Base-by-base conservation (phyloP, 345 rosid genomes). In the Anacardium occidentale region DNA sequence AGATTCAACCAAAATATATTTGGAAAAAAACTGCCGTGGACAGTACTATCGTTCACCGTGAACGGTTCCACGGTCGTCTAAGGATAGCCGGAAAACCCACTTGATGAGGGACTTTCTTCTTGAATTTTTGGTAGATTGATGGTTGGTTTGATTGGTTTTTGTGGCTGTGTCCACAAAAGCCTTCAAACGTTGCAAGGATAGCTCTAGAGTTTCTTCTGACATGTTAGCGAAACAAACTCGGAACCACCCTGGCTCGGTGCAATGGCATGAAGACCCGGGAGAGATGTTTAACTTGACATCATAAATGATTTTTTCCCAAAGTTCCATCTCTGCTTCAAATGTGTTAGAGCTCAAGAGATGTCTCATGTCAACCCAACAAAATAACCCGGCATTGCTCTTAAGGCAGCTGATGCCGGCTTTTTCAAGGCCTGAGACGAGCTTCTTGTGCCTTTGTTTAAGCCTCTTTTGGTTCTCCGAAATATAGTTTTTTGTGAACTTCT, bases 361-460 rank as follows among this genome's bases (percentile, higher is more conserved):
- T 65, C 87, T 83, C 94, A 91, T 91, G 83, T 91, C 87, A 62
- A 89, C 97, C 97, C 97, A 91, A 65, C 92, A 87, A 71, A 89
- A 89, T 80, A 91, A 81, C 11, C 97, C 91, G 1, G 97, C 90
- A 70, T 86, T 89, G 82, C 92, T 89, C 67, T 90, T 68, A 0
- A 91, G 64, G 70, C 81, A 83, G 53, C 87, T 75, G 17, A 91
- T 83, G 47, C 92, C 90, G 4, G 88, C 82, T 7, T 83, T 79
- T 80, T 84, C 85, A 29, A 91, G 89, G 37, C 97, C 97, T 3
- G 87, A 84, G 15, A 86, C 87, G 0, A 91, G 83, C 59, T 74
- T 68, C 24, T 61, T 82, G 13, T 86, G 92, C 37, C 94, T 70
- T 7, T 83, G 75, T 51, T 67, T 79, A 22, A 91, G 86, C 66